These are phyloP conservation scores for Aquilaria agallochum DNA, from an alignment of 441 rosid species.

Conservation along the genomic window DNA sequence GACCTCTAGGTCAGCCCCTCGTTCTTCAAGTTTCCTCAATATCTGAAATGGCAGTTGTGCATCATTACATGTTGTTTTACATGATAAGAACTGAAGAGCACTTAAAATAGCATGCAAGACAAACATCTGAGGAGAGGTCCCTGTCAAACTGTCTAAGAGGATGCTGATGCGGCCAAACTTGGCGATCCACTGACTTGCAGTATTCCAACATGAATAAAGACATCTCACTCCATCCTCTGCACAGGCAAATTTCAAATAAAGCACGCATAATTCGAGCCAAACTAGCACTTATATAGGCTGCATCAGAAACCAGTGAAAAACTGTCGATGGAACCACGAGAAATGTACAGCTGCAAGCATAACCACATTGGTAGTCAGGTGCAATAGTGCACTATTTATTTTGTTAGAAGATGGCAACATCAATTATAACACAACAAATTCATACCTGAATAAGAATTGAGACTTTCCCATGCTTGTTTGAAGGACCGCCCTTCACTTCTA, in stretches of 20 bases:
- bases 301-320: conserved; percentile 96
- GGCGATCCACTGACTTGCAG: conserved; percentile 99
- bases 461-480: conserved; percentile 97
- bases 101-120: conserved; percentile 21
- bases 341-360: conserved; percentile 80
- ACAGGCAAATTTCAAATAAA: conserved; percentile 92
- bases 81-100: conserved; percentile 6
- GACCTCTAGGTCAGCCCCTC: conserved; percentile 83
- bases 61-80: conserved; percentile 16
- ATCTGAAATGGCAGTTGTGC: conserved; percentile 43
- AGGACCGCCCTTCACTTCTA: conserved; percentile 94
- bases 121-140: conserved; percentile 84
- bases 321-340: conserved; percentile 95
- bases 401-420: conserved; percentile 10
- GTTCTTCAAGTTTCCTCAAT: conserved; percentile 97
- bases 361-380: conserved; percentile 22
- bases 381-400: conserved; percentile 2
- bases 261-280: conserved; percentile 99
- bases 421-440: conserved; percentile 16
- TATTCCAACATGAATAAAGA: conserved; percentile 92
- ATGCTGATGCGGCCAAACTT: conserved; percentile 98
- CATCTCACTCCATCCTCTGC: conserved; percentile 98
- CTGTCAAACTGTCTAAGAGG: conserved; percentile 96
- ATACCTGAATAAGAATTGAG: conserved; percentile 96
- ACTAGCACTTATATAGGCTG: conserved; percentile 98